Percentiles rank a stretch among this genome's conserved stretches.
Conservation (phyloP, 164 flowering plant species). For the Annona cherimola region DNA sequence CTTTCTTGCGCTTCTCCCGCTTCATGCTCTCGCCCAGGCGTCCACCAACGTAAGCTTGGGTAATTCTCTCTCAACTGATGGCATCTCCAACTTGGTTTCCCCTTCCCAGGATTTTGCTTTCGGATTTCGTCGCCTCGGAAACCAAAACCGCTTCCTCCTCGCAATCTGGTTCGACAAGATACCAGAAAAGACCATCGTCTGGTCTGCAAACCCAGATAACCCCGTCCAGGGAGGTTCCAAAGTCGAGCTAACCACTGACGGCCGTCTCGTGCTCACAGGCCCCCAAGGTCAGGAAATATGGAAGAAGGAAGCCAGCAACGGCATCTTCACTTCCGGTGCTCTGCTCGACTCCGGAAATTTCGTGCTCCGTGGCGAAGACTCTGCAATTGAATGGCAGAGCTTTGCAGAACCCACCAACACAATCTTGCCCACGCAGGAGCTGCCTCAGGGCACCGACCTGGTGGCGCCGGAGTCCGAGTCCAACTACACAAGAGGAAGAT, state of each 20-base stretch:
- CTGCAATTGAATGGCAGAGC: constrained; percentile 4
- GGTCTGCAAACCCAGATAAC: no score
- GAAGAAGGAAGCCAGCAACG: neutral
- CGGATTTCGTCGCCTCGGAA: no score
- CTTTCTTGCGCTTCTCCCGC: neutral
- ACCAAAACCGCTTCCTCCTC: no score
- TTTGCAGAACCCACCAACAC: constrained; percentile 30
- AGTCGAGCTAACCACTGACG: neutral
- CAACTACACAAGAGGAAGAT: constrained; percentile 35
- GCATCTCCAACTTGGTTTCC: no score
- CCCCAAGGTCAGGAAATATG: constrained; percentile 6
- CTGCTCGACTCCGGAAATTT: constrained; percentile 49
- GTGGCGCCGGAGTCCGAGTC: constrained; percentile 16
- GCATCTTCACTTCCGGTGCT: constrained; percentile 21
- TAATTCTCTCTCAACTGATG: no score
- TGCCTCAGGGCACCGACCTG: constrained; percentile 11
- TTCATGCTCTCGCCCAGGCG: neutral
- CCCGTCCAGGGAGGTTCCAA: constrained; percentile 3
- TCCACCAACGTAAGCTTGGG: no score
- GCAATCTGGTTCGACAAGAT: no score
- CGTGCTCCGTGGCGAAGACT: constrained; percentile 14
- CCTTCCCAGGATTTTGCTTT: no score
- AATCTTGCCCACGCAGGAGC: constrained; percentile 33
- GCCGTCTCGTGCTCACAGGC: neutral
- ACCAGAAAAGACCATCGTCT: no score